These are phyloP conservation scores for Sporobolomyces roseus DNA, from an alignment of 768 basidiomycete genomes.

Conservation along the genomic window DNA sequence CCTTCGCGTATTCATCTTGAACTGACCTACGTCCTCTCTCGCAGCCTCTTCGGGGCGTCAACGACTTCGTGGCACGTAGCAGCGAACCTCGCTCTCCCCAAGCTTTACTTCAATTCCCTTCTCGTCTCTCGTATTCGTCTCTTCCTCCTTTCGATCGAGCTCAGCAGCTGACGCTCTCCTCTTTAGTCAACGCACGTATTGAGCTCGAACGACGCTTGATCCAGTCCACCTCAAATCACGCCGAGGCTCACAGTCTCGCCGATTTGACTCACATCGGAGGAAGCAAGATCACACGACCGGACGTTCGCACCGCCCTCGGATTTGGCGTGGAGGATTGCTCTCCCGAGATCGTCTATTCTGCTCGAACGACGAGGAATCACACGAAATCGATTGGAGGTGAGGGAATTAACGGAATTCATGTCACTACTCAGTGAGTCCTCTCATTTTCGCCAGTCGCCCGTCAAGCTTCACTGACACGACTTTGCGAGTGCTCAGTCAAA, in stretches of 20 bases:
- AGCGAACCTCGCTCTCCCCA: background rate
- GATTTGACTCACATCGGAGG: background rate
- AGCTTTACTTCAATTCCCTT: constrained; percentile 50
- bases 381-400: background rate
- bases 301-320: constrained; percentile 1
- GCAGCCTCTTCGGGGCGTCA: no score
- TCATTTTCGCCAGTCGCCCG: background rate
- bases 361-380: background rate
- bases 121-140: constrained; percentile 9
- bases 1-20: no score
- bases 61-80: background rate
- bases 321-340: constrained; percentile 2
- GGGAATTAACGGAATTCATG: constrained; percentile 3
- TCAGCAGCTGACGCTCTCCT: no score
- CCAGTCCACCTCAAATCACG: background rate
- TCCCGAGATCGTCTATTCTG: background rate
- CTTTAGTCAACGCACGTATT: constrained; percentile 4
- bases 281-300: background rate
- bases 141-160: no score
- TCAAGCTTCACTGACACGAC: background rate
- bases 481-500: background rate
- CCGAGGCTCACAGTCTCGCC: background rate
- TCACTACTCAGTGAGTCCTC: constrained; percentile 1
- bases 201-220: constrained; percentile 2
- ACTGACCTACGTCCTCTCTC: no score